phyloP scores from a whole-genome alignment of 495 filamentous ascomycete species.

The Penicillium canescens region DNA sequence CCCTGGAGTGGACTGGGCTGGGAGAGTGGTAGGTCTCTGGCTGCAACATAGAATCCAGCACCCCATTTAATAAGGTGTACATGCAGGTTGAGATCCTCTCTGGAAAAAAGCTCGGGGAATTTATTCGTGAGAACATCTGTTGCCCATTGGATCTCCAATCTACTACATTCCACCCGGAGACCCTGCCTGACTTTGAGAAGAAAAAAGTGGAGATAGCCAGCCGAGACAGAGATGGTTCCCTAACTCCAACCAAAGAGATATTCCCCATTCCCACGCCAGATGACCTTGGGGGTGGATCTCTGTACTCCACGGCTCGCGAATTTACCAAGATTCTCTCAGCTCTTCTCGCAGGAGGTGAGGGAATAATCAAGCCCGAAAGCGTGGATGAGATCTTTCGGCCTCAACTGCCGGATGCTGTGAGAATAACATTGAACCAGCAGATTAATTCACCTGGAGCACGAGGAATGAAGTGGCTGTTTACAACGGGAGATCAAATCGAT shows the following conservation, averaged over 20 bases:
- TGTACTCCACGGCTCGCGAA: not conserved
- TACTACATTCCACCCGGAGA: slow-evolving; percentile 22
- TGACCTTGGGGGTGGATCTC: not conserved
- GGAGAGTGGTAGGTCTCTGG: no score
- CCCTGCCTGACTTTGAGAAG: not conserved
- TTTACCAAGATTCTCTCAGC: not conserved
- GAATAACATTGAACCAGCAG: no score
- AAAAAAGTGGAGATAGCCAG: no score
- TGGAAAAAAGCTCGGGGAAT: slow-evolving; percentile 42
- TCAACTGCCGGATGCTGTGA: no score
- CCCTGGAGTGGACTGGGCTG: slow-evolving; percentile 44
- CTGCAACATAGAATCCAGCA: no score
- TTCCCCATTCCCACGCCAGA: not conserved
- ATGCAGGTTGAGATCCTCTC: no score
- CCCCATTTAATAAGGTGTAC: no score
- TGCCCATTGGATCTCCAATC: slow-evolving; percentile 35
- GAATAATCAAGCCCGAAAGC: not conserved
- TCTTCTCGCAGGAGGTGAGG: not conserved
- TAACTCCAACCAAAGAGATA: no score
- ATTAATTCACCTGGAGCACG: no score
- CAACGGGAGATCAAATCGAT: no score
- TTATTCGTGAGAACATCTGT: slow-evolving; percentile 41
- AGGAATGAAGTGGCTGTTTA: no score
- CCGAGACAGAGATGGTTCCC: no score
- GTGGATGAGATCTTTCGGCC: not conserved